Conservation (phyloP, 2,329 filamentous ascomycete species). For the Diaporthe nobilis region DNA sequence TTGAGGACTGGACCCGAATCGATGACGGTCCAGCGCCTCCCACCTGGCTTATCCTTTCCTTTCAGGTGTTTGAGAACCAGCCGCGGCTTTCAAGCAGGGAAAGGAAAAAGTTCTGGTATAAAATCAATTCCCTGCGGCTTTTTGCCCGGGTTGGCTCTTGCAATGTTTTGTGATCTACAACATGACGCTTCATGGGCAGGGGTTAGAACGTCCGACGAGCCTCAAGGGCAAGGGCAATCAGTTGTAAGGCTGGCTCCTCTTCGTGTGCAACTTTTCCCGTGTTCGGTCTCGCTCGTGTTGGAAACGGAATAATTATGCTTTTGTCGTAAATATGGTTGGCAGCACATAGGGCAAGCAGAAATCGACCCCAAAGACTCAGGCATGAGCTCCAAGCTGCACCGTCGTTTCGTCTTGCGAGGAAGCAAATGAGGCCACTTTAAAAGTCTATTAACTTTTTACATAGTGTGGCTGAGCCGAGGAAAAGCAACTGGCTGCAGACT, state of each 20-base stretch:
- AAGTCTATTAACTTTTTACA: not conserved
- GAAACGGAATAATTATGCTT: not conserved
- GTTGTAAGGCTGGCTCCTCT: not conserved
- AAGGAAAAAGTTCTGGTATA: not conserved
- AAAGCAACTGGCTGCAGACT: not conserved
- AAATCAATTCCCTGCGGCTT: not conserved
- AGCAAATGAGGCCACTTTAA: conserved; percentile 2
- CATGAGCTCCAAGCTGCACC: conserved; percentile 18
- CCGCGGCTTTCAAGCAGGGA: conserved; percentile 1
- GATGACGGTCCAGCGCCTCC: conserved; percentile 17
- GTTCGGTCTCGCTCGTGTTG: conserved; percentile 29
- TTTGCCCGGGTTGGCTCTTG: not conserved
- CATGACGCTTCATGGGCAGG: not conserved
- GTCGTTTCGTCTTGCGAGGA: conserved; percentile 23
- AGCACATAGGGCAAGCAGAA: conserved; percentile 1
- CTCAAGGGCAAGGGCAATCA: not conserved
- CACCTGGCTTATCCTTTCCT: conserved; percentile 1
- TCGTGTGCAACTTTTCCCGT: conserved; percentile 29
- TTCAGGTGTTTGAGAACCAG: conserved; percentile 8
- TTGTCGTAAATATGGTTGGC: conserved; percentile 5
- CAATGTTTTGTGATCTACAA: not conserved
- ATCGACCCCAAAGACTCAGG: not conserved
- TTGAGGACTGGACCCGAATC: not conserved
- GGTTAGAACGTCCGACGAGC: not conserved
- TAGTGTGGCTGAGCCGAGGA: conserved; percentile 14